Conservation (phyloP, 2,329 filamentous ascomycete species). For the Cercospora brassicicola region DNA sequence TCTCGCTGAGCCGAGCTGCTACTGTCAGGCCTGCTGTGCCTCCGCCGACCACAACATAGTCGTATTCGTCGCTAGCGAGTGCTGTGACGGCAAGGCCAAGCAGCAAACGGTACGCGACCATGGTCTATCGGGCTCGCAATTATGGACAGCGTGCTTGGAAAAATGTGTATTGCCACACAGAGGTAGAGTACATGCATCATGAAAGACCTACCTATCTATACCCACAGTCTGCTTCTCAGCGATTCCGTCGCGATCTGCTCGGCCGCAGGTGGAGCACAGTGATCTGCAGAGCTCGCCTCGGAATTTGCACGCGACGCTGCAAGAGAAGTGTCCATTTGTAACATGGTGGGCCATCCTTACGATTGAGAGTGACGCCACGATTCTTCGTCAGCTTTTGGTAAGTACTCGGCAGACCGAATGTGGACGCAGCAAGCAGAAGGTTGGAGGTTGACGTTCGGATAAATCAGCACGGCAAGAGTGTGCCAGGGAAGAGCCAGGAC, state of each 20-base stretch:
- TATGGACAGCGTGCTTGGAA: neutral
- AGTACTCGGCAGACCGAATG: neutral
- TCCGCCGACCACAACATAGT: slow-evolving; percentile 7
- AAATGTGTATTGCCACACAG: neutral
- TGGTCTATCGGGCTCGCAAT: neutral
- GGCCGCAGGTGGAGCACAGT: neutral
- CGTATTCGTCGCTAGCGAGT: neutral
- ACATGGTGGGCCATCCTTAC: neutral
- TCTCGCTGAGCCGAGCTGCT: slow-evolving; percentile 30
- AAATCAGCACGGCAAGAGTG: neutral
- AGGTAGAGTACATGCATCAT: neutral
- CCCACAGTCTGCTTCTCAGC: neutral
- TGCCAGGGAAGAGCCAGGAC: slow-evolving; percentile 5
- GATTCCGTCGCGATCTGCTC: neutral
- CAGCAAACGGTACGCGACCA: neutral
- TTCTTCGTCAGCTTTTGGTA: neutral
- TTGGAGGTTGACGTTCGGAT: neutral
- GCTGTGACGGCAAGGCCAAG: neutral
- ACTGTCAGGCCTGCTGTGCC: slow-evolving; percentile 32
- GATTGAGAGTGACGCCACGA: neutral
- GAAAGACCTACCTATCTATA: neutral
- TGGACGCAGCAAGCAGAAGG: neutral
- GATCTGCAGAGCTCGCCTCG: neutral
- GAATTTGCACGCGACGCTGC: neutral
- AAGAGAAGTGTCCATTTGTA: neutral